These are phyloP conservation scores for Mycena galericulata DNA, from an alignment of 768 basidiomycete species.

Conservation along the genomic window DNA sequence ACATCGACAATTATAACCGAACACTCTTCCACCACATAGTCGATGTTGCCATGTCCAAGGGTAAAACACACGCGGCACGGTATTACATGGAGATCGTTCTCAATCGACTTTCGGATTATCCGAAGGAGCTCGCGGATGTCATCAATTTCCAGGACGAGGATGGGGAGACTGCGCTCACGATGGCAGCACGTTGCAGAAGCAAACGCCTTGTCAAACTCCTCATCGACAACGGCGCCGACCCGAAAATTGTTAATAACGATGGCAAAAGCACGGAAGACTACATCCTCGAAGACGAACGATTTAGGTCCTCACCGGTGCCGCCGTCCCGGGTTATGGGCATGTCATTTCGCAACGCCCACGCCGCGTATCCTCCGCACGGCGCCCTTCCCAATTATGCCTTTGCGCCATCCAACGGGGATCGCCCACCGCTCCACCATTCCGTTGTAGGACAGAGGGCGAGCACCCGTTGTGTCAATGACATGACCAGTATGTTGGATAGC, in stretches of 20 bases:
- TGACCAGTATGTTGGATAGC: constrained; percentile 87
- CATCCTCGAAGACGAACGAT: constrained; percentile 97
- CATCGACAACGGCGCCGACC: constrained; percentile 96
- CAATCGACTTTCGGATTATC: constrained; percentile 88
- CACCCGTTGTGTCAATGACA: constrained; percentile 86
- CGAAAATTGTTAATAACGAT: constrained; percentile 93
- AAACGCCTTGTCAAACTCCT: constrained; percentile 96
- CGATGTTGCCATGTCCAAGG: constrained; percentile 97
- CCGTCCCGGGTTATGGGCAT: constrained; percentile 73
- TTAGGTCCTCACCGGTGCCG: constrained; percentile 90
- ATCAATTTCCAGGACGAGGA: constrained; percentile 99
- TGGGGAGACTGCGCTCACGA: constrained; percentile 96
- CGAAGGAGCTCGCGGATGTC: constrained; percentile 95
- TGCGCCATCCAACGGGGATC: constrained; percentile 66
- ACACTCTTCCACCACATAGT: constrained; percentile 99
- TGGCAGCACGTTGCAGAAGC: constrained; percentile 95
- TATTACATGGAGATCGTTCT: constrained; percentile 99
- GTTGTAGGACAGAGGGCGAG: constrained; percentile 87
- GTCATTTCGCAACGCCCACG: constrained; percentile 81
- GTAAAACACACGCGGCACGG: constrained; percentile 96
- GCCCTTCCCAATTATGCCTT: constrained; percentile 57
- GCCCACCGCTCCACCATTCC: constrained; percentile 86
- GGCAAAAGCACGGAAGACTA: constrained; percentile 99
- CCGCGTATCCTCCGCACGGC: constrained; percentile 62
- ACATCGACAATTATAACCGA: constrained; percentile 97